Conservation (phyloP, 495 filamentous ascomycete species). For the Friedmanniomyces simplex region DNA sequence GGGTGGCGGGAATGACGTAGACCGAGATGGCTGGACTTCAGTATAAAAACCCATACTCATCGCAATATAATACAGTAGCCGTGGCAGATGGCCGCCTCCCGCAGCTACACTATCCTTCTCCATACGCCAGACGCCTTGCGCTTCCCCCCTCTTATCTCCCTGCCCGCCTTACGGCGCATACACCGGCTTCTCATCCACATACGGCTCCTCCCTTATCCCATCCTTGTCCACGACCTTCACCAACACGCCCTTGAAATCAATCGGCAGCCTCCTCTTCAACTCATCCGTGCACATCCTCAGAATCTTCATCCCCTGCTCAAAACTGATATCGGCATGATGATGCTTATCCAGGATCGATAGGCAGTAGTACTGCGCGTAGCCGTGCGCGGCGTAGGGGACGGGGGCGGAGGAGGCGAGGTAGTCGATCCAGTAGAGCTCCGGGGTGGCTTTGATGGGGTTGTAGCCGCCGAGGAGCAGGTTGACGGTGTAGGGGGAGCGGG, state of each 20-base stretch:
- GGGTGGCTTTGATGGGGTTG: constrained; percentile 76
- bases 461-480: constrained; percentile 90
- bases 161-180: constrained; percentile 11
- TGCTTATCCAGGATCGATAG: constrained; percentile 95
- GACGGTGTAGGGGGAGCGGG: constrained; percentile 86
- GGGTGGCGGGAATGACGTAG: too few species aligned
- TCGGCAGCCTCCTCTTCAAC: constrained; percentile 85
- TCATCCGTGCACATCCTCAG: constrained; percentile 92
- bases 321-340: constrained; percentile 82
- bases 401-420: constrained; percentile 82
- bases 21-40: too few species aligned
- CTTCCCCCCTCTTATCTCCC: not conserved
- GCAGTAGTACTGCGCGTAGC: constrained; percentile 98
- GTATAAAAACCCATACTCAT: too few species aligned
- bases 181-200: constrained; percentile 45
- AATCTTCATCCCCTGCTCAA: constrained; percentile 81
- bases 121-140: constrained; percentile 19
- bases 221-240: constrained; percentile 94
- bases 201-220: constrained; percentile 69
- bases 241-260: constrained; percentile 93
- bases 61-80: not conserved
- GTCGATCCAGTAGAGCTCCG: constrained; percentile 86
- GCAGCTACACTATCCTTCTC: not conserved
- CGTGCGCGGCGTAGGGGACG: constrained; percentile 91
- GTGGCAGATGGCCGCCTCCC: not conserved